Evolutionary conservation across 1,139 yeast species (phyloP).

Genomic region (Scheffersomyces illinoinensis): DNA sequence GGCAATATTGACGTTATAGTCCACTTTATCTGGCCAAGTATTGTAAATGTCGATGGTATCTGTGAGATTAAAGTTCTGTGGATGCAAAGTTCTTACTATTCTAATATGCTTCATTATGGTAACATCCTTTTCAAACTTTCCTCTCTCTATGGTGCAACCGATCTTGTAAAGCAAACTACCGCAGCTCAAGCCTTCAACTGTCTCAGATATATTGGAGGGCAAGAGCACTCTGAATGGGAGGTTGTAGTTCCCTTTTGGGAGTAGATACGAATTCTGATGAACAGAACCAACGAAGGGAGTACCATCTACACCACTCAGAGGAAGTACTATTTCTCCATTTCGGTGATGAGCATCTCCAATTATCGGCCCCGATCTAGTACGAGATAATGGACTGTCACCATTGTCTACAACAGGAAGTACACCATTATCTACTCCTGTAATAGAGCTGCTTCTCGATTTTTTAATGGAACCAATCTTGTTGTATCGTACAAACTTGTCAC

Average conservation of each 20-base stretch:
- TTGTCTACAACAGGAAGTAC: neutral
- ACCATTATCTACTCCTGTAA: conserved; percentile 2
- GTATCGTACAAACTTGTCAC: conserved; percentile 29
- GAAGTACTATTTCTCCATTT: conserved; percentile 20
- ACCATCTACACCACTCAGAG: conserved; percentile 45
- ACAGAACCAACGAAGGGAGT: conserved; percentile 37
- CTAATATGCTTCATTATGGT: conserved; percentile 33
- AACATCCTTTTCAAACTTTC: conserved; percentile 47
- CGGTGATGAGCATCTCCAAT: conserved; percentile 5
- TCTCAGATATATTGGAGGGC: conserved; percentile 64
- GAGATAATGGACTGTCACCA: neutral
- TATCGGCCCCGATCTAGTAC: conserved; percentile 1
- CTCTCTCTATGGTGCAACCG: conserved; percentile 56
- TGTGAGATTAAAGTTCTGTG: conserved; percentile 47
- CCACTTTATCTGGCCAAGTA: conserved; percentile 65
- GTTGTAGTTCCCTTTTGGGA: conserved; percentile 67
- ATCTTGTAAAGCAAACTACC: conserved; percentile 59
- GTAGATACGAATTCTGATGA: conserved; percentile 38
- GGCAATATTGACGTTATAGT: conserved; percentile 58
- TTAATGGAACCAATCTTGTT: conserved; percentile 12
- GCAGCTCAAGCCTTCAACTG: conserved; percentile 62
- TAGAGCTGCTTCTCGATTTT: conserved; percentile 4
- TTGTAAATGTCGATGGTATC: conserved; percentile 62
- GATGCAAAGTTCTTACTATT: conserved; percentile 51
- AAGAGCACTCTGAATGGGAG: conserved; percentile 58